Evolutionary conservation across 2,329 filamentous ascomycete species (phyloP), one percentile per base, ranked within the genome.

Genomic region (Trichothecium roseum): DNA sequence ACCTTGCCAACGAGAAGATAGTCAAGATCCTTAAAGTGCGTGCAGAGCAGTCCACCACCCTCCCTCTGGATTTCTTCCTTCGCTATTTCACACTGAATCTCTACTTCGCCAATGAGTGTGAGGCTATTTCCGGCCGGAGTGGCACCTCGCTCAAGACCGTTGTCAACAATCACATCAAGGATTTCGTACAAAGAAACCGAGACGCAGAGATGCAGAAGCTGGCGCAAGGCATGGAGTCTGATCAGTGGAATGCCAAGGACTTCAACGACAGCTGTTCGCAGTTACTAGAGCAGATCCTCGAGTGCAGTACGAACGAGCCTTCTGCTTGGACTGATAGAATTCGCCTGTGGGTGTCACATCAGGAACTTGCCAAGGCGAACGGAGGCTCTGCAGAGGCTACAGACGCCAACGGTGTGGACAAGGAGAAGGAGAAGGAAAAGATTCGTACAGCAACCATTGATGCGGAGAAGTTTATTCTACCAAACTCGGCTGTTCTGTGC

Each of bases 21-120:
- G 69, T 81, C 29, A 85, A 84, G 49, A 68, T 91, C 1, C 64
- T 91, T 18, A 82, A 81, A 37, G 84, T 91, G 1, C 74, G 84
- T 20, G 74, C 80, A 3, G 83, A 87, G 42, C 81, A 87, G 51
- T 81, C 77, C 31, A 71, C 75, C 3, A 72, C 73, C 18, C 62
- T 89, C 8, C 72, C 81, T 1, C 66, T 85, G 2, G 63, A 74
- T 32, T 69, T 74, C 45, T 93, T 93, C 55, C 60, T 91, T 30
- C 74, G 85, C 27, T 91, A 91, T 55, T 88, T 89, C 47, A 84
- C 75, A 1, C 68, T 93, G 24, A 91, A 89, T 48, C 66, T 86
- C 7, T 74, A 86, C 37, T 91, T 93, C 55, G 81, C 83, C 32
- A 86, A 87, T 41, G 85, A 93, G 53, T 91, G 85, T 50, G 85